Conservation (phyloP, 2,329 filamentous ascomycete genomes). For the Nemania bipapillata region DNA sequence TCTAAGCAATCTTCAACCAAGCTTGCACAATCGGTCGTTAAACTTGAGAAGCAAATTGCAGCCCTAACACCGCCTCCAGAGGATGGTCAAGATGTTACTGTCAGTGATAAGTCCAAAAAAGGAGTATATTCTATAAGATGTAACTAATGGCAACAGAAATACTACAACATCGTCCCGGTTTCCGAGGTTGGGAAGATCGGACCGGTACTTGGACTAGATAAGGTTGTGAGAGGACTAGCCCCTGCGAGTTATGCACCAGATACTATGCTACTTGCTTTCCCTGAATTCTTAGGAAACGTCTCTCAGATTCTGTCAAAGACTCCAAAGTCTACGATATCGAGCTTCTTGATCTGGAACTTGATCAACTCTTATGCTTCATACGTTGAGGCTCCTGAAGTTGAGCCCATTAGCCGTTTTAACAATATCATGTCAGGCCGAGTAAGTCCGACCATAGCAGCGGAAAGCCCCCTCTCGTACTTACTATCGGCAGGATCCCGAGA, state of each 20-base stretch:
- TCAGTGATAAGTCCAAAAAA: conserved; percentile 41
- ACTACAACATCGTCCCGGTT: conserved; percentile 72
- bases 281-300: conserved; percentile 69
- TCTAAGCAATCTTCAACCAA: conserved; percentile 43
- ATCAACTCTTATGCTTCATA: conserved; percentile 63
- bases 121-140: neutral
- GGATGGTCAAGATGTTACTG: conserved; percentile 69
- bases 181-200: conserved; percentile 65
- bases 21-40: conserved; percentile 59
- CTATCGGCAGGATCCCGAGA: conserved; percentile 64
- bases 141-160: conserved; percentile 58
- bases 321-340: conserved; percentile 65
- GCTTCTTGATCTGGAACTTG: conserved; percentile 73
- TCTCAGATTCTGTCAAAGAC: conserved; percentile 66
- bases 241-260: conserved; percentile 62
- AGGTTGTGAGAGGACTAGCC: conserved; percentile 63
- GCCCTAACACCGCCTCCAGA: conserved; percentile 67
- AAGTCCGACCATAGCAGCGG: conserved; percentile 31
- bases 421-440: conserved; percentile 69
- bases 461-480: conserved; percentile 8
- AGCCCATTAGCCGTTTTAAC: conserved; percentile 68
- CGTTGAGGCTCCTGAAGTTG: conserved; percentile 69
- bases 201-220: conserved; percentile 66
- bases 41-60: conserved; percentile 71
- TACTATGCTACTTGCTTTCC: conserved; percentile 68